phyloP scores from a whole-genome alignment of 306 rosid species.

The Dicorynia guianensis region DNA sequence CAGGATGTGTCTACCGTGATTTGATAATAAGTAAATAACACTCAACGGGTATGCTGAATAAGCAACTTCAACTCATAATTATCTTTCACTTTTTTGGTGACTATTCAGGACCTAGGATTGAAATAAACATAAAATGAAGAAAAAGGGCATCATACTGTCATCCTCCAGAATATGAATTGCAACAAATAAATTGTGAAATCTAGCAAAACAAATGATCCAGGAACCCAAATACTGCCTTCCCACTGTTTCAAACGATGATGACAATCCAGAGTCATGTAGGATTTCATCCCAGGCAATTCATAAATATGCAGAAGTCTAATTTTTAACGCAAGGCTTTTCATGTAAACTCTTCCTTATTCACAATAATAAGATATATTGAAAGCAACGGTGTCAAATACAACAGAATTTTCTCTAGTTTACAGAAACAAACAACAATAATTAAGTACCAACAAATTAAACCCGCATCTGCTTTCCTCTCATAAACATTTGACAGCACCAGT shows the following conservation, averaged over 20 bases:
- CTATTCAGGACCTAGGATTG: neutral
- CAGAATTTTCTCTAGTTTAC: neutral
- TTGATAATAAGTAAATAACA: neutral
- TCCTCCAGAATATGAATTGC: slow-evolving; percentile 13
- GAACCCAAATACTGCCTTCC: slow-evolving; percentile 12
- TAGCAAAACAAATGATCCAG: slow-evolving; percentile 1
- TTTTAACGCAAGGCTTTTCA: neutral
- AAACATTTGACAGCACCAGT: neutral
- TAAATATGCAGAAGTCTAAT: neutral
- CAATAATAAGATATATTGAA: neutral
- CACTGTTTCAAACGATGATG: slow-evolving; percentile 6
- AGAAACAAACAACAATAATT: no score
- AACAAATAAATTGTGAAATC: neutral
- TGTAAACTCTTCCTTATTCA: neutral
- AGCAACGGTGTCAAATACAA: neutral
- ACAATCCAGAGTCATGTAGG: slow-evolving; percentile 2
- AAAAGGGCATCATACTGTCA: neutral
- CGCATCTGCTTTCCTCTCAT: neutral
- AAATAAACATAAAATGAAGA: neutral
- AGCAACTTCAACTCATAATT: slow-evolving; percentile 27
- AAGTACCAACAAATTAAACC: no score
- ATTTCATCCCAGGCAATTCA: slow-evolving; percentile 3
- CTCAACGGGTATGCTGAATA: neutral
- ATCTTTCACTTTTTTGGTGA: neutral
- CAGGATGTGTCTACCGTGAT: slow-evolving; percentile 1